Evolutionary conservation across 1,284 basidiomycete species (phyloP).

Genomic region (Pyrrhoderma lamaoense): DNA sequence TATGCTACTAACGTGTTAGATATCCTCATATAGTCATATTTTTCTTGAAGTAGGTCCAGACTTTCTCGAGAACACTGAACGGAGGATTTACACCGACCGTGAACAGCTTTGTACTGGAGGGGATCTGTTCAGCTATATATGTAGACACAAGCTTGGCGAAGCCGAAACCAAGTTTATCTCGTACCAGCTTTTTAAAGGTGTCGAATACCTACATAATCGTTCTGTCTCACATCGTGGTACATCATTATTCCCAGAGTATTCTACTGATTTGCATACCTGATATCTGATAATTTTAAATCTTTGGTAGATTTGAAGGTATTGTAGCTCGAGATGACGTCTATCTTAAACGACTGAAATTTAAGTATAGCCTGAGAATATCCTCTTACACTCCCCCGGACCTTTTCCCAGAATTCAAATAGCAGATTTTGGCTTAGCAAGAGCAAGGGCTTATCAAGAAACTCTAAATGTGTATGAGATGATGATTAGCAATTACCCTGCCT

Average conservation of each 20-base stretch:
- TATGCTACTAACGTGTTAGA: background rate
- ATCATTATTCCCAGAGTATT: background rate
- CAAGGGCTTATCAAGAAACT: constrained; percentile 69
- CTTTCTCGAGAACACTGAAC: background rate
- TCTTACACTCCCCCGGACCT: constrained; percentile 65
- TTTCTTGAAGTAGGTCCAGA: constrained; percentile 32
- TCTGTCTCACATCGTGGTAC: constrained; percentile 76
- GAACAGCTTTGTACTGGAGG: constrained; percentile 70
- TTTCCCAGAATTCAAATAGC: constrained; percentile 80
- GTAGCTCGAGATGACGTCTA: background rate
- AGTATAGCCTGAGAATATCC: constrained; percentile 75
- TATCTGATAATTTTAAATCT: background rate
- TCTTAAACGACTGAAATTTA: constrained; percentile 3
- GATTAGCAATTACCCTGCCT: too few species aligned
- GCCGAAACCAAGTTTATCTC: constrained; percentile 79
- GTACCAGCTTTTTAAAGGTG: constrained; percentile 68
- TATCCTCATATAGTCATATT: constrained; percentile 43
- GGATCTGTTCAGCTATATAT: constrained; percentile 74
- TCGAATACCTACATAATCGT: constrained; percentile 68
- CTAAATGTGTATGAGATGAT: constrained; percentile 70
- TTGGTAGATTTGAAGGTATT: constrained; percentile 65
- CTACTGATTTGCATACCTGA: too few species aligned
- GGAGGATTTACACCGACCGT: constrained; percentile 38
- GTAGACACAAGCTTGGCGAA: constrained; percentile 58
- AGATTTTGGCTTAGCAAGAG: constrained; percentile 82